phyloP scores from a whole-genome alignment of 2,329 filamentous ascomycete genomes.

The Microcyclospora pomicola region DNA sequence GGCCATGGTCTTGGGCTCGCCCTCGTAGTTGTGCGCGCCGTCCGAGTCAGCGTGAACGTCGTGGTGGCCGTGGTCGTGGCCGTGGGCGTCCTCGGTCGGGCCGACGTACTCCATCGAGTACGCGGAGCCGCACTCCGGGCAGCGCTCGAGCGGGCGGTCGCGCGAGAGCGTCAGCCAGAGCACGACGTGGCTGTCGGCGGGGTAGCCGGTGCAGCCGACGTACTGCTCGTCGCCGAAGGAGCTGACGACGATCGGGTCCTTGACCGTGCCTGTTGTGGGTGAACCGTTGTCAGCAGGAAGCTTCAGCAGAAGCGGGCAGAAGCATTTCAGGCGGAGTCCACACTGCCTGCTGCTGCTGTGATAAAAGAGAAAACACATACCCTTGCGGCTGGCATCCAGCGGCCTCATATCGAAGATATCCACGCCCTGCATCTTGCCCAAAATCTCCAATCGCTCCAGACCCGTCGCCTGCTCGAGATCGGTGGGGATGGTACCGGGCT shows the following conservation, averaged over 20 bases:
- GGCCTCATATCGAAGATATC: slow-evolving; percentile 98
- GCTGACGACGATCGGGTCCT: slow-evolving; percentile 80
- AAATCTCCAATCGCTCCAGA: slow-evolving; percentile 94
- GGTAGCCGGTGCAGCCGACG: slow-evolving; percentile 86
- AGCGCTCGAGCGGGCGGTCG: slow-evolving; percentile 84
- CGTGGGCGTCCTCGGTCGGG: slow-evolving; percentile 54
- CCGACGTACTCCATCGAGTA: slow-evolving; percentile 98
- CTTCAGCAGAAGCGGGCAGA: background rate
- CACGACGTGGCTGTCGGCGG: slow-evolving; percentile 80
- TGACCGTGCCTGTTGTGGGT: slow-evolving; percentile 53
- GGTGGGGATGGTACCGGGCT: slow-evolving; percentile 72
- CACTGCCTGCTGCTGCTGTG: background rate
- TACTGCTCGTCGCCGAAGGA: slow-evolving; percentile 94
- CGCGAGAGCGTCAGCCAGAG: slow-evolving; percentile 83
- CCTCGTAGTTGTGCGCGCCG: slow-evolving; percentile 43
- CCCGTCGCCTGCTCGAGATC: slow-evolving; percentile 93
- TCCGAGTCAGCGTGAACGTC: slow-evolving; percentile 65
- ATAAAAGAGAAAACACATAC: slow-evolving; percentile 33
- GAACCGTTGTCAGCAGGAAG: slow-evolving; percentile 1
- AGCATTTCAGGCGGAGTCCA: too few species aligned
- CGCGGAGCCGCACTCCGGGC: slow-evolving; percentile 88
- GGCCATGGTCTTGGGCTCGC: slow-evolving; percentile 88
- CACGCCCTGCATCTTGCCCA: slow-evolving; percentile 98
- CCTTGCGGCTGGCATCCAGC: slow-evolving; percentile 76
- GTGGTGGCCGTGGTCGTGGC: slow-evolving; percentile 70